Evolutionary conservation across 371 early-diverging fungal genomes (phyloP), one percentile per base, ranked within the genome.

Genomic region (Syncephalastrum contaminatum): DNA sequence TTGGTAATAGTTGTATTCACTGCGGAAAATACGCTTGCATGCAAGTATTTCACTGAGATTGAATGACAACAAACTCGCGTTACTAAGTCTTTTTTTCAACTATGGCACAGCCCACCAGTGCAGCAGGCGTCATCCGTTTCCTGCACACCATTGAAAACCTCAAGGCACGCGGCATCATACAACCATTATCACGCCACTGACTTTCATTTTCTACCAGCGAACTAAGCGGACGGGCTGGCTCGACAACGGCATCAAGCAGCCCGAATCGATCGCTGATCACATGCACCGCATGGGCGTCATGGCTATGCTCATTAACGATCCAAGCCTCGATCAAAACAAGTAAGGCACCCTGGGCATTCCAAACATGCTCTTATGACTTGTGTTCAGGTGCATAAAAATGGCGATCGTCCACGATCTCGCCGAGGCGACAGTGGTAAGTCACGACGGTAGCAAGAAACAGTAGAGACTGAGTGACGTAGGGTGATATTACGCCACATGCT

Each of bases 181-280:
- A 27, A 18, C 12, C 2, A 30, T 2, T 8, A 30, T 30, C 0
- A 46, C 20, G 43, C 22, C 4, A 16, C n/a, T 46, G 36, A 19
- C 49, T 27, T 12, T n/a, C 14, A 51, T 15, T 50, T 19, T 16
- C 25, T 43, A 2, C 48, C 60, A 93, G 90, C 80, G 80, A 62
- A 95, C 96, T 10, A 94, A 94, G 63, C 81, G 96, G 53, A 95
- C 95, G 8, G 96, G 96, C 15, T 96, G 96, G 95, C 44, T 94
- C 39, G 83, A 92, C 58, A 66, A 79, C 62, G 80, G 78, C 0
- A 72, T 95, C 44, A 62, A 75, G 22, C 67, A 73, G 14, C 82
- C 90, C 41, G 97, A 96, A 68, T 92, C 93, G 4, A 93, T 96
- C 48, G 79, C 88, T 4, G 97, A 96, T 69, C 97, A 96, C 62